Percentiles rank a stretch among this genome's conserved stretches.
Conservation (phyloP, 352 stramenopile species). For the Pythium aristosporum region DNA sequence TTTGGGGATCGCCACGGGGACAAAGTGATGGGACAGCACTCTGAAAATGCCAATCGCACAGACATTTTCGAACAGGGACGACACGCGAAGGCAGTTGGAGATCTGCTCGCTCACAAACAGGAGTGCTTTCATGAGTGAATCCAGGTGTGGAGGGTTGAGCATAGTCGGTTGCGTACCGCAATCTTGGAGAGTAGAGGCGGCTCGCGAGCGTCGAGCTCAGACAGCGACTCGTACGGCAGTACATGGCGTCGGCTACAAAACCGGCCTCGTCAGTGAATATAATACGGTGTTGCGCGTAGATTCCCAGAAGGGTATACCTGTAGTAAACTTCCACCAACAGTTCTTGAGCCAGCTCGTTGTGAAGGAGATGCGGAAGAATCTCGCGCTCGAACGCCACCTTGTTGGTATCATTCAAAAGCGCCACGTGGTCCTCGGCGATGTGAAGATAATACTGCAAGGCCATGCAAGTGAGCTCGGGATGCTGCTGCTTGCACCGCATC, state of each 20-base stretch:
- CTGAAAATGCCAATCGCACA: conserved; percentile 78
- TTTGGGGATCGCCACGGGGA: conserved; percentile 44
- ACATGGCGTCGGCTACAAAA: conserved; percentile 43
- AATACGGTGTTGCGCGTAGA: too few relatives aligned
- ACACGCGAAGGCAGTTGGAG: conserved; percentile 75
- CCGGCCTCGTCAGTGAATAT: conserved; percentile 2
- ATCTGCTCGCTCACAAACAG: conserved; percentile 38
- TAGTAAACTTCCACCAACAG: conserved; percentile 75
- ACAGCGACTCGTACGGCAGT: conserved; percentile 53
- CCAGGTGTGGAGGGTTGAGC: neutral
- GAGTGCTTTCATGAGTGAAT: neutral
- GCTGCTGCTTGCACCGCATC: conserved; percentile 60
- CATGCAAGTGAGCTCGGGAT: conserved; percentile 68
- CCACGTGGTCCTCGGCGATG: conserved; percentile 55
- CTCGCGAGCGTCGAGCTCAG: conserved; percentile 34
- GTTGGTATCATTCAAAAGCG: conserved; percentile 36
- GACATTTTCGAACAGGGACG: conserved; percentile 78
- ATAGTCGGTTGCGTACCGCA: conserved; percentile 34
- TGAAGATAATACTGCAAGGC: conserved; percentile 84
- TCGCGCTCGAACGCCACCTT: conserved; percentile 47
- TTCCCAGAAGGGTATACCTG: conserved; percentile 31
- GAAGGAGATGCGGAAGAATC: conserved; percentile 59
- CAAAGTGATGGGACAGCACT: conserved; percentile 77
- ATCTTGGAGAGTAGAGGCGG: conserved; percentile 71
- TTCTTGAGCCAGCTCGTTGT: conserved; percentile 65